Base-by-base conservation (phyloP, 2,329 filamentous ascomycete species). In the Coniochaeta prunicola region DNA sequence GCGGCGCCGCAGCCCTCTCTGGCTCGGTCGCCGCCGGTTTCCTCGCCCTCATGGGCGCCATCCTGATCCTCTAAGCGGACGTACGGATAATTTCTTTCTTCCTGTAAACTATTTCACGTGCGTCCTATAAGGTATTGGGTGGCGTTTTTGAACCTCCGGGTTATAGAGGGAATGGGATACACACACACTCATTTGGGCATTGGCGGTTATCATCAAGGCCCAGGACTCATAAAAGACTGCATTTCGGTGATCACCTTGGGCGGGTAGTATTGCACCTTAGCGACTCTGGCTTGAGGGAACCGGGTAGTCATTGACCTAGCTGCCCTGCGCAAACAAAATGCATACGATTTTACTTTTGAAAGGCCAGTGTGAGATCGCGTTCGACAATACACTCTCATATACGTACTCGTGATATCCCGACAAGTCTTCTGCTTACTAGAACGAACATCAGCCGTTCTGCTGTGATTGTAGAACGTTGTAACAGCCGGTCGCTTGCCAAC, bases 21-120 rank as follows among this genome's bases (percentile, higher is more conserved):
- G 66, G 66, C 58, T 70, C 68, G n/a, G 58, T 71, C 28, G 66
- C 63, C 4, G 71, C 66, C 26, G 67, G 66, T 31, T 64, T 72
- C 55, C 64, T 64, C 30, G 70, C 67, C 34, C 61, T 69, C 45
- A 64, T 72, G 62, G 65, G 61, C 15, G 70, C 67, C 24, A 66
- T 73, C 40, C 65, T 73, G 55, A 65, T 67, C 55, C 60, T 73
- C 59, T 74, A 68, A 70, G 42, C 13, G 24, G 45, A 50, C 45
- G 40, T 24, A 12, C 19, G 19, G 40, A 26, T 30, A 17, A 7
- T 50, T 30, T 30, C 21, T 50, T n/a, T 50, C 15, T 50, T 30
- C 24, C 45, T 50, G 45, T 50, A 50, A 7, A 50, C n/a, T 45
- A 45, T 45, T 45, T 4, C 21, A 24, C 40, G 19, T 45, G 40